Percentiles rank a stretch among this genome's conserved stretches.
phyloP scores from a whole-genome alignment of 176 grass and related monocot species.

The Oryza meridionalis region DNA sequence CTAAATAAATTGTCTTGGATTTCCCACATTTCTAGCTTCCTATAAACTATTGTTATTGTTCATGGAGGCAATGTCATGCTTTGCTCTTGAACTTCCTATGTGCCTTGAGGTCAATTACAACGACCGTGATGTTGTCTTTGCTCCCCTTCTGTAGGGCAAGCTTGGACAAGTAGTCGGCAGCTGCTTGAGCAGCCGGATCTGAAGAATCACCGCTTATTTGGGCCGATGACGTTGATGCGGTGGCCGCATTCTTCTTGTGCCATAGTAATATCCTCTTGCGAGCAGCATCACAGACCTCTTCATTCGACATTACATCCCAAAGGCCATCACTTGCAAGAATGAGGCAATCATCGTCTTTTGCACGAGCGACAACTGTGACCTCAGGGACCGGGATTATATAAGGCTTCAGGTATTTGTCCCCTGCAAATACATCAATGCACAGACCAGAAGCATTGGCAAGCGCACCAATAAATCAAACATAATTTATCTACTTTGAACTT shows the following conservation, averaged over 20 bases:
- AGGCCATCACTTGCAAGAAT: conserved; percentile 87
- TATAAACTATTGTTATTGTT: conserved; percentile 26
- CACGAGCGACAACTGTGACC: conserved; percentile 60
- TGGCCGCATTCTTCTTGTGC: conserved; percentile 70
- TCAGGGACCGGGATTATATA: conserved; percentile 86
- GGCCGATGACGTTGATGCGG: conserved; percentile 20
- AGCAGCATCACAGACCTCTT: conserved; percentile 78
- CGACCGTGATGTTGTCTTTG: conserved; percentile 79
- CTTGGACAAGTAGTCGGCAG: conserved; percentile 68
- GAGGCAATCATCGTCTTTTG: conserved; percentile 83
- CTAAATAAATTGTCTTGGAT: conserved; percentile 31
- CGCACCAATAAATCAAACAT: neutral
- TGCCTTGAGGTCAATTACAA: conserved; percentile 81
- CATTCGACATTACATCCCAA: conserved; percentile 90
- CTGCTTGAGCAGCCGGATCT: conserved; percentile 69
- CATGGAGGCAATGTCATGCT: conserved; percentile 36
- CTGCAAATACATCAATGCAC: conserved; percentile 41
- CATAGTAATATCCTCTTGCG: conserved; percentile 68
- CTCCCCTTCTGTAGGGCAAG: conserved; percentile 82
- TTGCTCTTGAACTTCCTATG: conserved; percentile 82
- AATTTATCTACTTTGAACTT: neutral
- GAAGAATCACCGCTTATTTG: conserved; percentile 37
- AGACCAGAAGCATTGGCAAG: neutral
- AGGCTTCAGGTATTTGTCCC: conserved; percentile 84
- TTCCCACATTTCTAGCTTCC: conserved; percentile 30